A percentile compares a stretch with the other conserved stretches of the same genome.
Conservation (phyloP, 352 stramenopile species). For the Phytopythium oedochilum region DNA sequence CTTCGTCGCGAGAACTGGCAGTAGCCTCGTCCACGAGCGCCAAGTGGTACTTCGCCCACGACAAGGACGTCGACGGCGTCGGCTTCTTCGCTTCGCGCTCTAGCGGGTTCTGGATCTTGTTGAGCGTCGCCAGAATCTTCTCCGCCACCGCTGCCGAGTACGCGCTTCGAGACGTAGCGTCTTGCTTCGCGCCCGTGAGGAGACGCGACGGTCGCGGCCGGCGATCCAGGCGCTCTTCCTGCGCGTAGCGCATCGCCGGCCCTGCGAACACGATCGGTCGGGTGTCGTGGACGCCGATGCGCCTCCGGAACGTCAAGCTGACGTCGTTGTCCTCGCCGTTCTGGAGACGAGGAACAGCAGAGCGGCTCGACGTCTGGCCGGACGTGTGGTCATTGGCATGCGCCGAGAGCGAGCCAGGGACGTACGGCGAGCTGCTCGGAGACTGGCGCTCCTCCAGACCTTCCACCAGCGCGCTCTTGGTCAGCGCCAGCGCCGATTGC, state of each 20-base stretch:
- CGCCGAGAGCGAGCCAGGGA: conserved; percentile 30
- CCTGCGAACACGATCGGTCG: conserved; percentile 35
- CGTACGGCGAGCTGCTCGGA: conserved; percentile 27
- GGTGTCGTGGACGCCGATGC: conserved; percentile 32
- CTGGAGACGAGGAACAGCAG: conserved; percentile 1
- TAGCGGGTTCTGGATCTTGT: conserved; percentile 80
- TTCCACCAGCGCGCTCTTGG: conserved; percentile 40
- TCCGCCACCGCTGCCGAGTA: conserved; percentile 75
- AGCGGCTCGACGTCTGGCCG: conserved; percentile 2
- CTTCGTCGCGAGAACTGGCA: conserved; percentile 10
- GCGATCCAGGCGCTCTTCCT: conserved; percentile 47
- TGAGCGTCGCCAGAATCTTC: conserved; percentile 76
- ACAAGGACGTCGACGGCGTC: conserved; percentile 70
- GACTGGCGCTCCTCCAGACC: conserved; percentile 30
- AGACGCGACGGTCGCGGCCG: conserved; percentile 66
- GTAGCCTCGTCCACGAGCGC: conserved; percentile 35
- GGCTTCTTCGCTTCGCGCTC: conserved; percentile 68
- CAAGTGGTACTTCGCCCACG: conserved; percentile 84
- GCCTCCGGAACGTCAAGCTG: conserved; percentile 39
- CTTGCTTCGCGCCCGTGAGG: conserved; percentile 63
- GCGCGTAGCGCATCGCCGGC: conserved; percentile 24
- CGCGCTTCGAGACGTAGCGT: conserved; percentile 46
- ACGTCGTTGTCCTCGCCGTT: conserved; percentile 12
- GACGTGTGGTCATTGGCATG: conserved; percentile 18
- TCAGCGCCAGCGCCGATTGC: conserved; percentile 49